phyloP scores from a whole-genome alignment of 768 basidiomycete species.

The Lactarius vividus region DNA sequence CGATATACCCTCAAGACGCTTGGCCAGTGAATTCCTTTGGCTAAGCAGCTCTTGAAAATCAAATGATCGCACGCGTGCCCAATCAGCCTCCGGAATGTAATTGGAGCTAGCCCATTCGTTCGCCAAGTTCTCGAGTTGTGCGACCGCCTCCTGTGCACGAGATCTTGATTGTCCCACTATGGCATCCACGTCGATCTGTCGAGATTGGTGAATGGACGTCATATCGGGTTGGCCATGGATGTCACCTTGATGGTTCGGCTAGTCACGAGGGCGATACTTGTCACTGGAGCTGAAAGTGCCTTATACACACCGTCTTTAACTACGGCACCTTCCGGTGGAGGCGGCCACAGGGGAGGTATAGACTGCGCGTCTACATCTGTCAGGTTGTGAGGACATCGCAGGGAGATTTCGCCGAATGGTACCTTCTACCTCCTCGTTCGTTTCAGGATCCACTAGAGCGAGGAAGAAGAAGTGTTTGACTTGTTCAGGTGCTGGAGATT shows the following conservation, averaged over 20 bases:
- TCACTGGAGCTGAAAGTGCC: slow-evolving; percentile 57
- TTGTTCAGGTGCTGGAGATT: slow-evolving; percentile 49
- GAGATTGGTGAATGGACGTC: slow-evolving; percentile 6
- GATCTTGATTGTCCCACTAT: slow-evolving; percentile 67
- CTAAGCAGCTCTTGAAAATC: slow-evolving; percentile 88
- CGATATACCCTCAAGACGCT: slow-evolving; percentile 41
- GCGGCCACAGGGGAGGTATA: slow-evolving; percentile 79
- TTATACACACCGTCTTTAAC: slow-evolving; percentile 64
- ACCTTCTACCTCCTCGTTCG: slow-evolving; percentile 59
- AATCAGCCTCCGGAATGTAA: slow-evolving; percentile 73
- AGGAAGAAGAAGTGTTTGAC: slow-evolving; percentile 64
- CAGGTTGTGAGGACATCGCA: neutral
- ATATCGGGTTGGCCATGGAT: slow-evolving; percentile 8
- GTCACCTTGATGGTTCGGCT: slow-evolving; percentile 66
- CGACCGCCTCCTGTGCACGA: slow-evolving; percentile 55
- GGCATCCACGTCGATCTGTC: slow-evolving; percentile 64
- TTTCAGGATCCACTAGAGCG: slow-evolving; percentile 62
- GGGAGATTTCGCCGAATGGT: slow-evolving; percentile 11
- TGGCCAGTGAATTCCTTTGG: slow-evolving; percentile 49
- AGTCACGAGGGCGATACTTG: slow-evolving; percentile 75
- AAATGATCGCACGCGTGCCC: slow-evolving; percentile 76
- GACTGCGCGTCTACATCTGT: slow-evolving; percentile 57
- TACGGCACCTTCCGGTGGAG: slow-evolving; percentile 45
- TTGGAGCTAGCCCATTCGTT: slow-evolving; percentile 53
- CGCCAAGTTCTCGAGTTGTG: slow-evolving; percentile 48